Conservation (phyloP, 225 moss, liverwort and hornwort species). For the Marchantia polymorpha region DNA sequence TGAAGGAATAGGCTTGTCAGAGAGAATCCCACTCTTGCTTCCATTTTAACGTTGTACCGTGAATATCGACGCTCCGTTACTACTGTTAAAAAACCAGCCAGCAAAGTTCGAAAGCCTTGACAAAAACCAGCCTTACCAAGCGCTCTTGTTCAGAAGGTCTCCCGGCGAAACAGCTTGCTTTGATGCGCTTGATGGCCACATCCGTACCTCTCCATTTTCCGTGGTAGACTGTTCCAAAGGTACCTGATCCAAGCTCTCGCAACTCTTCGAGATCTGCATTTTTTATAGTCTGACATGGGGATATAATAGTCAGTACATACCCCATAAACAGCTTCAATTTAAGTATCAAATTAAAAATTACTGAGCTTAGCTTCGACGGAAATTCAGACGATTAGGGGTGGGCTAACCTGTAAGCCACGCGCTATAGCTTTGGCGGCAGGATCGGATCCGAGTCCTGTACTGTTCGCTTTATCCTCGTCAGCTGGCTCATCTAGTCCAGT, state of each 20-base stretch:
- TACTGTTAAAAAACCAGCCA: neutral
- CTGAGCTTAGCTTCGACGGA: neutral
- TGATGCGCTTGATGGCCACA: conserved; percentile 98
- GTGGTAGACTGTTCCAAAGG: conserved; percentile 99
- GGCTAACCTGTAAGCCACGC: conserved; percentile 80
- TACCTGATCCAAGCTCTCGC: conserved; percentile 95
- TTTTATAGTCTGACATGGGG: conserved; percentile 68
- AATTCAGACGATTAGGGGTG: neutral
- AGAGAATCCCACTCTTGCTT: neutral
- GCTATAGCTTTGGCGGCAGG: conserved; percentile 86
- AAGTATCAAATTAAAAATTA: neutral
- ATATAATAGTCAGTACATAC: neutral
- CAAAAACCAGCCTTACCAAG: conserved; percentile 49
- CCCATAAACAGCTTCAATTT: neutral
- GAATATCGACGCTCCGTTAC: neutral
- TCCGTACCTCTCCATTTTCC: conserved; percentile 99
- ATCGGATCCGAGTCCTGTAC: conserved; percentile 52
- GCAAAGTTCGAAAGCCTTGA: neutral
- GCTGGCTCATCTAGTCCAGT: conserved; percentile 32
- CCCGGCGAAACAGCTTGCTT: conserved; percentile 97
- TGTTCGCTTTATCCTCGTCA: conserved; percentile 42
- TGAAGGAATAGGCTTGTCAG: neutral
- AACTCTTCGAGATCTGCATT: conserved; percentile 95
- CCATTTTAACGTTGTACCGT: neutral
- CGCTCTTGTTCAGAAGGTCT: conserved; percentile 96